Evolutionary conservation across 2,329 filamentous ascomycete genomes (phyloP).

Genomic region (Trichoderma sp.): DNA sequence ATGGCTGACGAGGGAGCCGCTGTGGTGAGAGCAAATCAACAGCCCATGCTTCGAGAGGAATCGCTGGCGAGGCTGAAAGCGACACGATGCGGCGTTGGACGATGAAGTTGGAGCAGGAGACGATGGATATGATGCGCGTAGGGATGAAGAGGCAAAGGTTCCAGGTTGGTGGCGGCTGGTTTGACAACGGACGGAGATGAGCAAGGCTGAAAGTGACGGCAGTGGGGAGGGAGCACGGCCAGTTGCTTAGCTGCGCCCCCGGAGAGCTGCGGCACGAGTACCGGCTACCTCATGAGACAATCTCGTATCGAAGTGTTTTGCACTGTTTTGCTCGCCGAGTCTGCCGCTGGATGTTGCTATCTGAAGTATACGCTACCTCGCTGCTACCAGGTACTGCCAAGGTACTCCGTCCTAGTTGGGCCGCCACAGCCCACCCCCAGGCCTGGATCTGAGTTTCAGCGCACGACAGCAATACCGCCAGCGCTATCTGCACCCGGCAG

Average conservation of each 20-base stretch:
- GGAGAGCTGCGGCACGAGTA: neutral
- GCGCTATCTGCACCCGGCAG: constrained; percentile 3
- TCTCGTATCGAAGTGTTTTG: neutral
- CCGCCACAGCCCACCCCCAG: neutral
- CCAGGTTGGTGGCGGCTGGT: neutral
- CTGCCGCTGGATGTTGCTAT: neutral
- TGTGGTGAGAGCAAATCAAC: neutral
- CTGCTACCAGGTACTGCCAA: neutral
- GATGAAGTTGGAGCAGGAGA: neutral
- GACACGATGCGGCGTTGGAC: neutral
- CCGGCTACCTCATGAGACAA: neutral
- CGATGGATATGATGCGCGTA: constrained; percentile 1
- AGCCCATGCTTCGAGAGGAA: constrained; percentile 17
- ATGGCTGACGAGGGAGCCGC: constrained; percentile 21
- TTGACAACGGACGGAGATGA: constrained; percentile 6
- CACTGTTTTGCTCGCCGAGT: neutral
- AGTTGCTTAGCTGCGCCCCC: neutral
- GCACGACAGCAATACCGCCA: neutral
- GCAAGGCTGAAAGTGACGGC: constrained; percentile 16
- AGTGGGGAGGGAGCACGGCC: neutral
- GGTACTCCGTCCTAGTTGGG: neutral
- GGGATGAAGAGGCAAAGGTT: neutral
- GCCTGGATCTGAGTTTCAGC: neutral
- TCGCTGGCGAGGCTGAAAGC: neutral
- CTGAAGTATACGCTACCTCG: neutral